phyloP scores from a whole-genome alignment of 2,329 filamentous ascomycete genomes.

The Cercospora sesami region DNA sequence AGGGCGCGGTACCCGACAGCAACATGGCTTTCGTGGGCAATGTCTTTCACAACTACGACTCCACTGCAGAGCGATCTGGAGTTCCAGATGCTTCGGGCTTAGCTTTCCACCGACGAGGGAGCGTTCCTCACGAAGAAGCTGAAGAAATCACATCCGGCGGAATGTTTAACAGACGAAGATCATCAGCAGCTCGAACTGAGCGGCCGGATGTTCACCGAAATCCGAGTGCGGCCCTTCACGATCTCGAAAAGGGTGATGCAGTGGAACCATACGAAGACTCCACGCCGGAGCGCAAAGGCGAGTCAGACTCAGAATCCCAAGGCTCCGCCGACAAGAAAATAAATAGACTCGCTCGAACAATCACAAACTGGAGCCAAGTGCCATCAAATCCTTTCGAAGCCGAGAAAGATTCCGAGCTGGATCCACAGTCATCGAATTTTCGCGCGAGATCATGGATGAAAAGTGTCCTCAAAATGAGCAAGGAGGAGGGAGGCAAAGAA shows the following conservation, averaged over 20 bases:
- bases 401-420: slow-evolving; percentile 46
- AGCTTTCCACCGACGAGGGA: slow-evolving; percentile 30
- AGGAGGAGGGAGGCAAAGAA: slow-evolving; percentile 43
- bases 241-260: slow-evolving; percentile 21
- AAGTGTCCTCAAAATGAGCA: slow-evolving; percentile 50
- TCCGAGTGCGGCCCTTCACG: slow-evolving; percentile 10
- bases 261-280: slow-evolving; percentile 29
- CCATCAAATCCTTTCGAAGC: slow-evolving; percentile 45
- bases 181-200: slow-evolving; percentile 16
- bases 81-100: slow-evolving; percentile 37
- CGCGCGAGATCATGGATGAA: slow-evolving; percentile 52
- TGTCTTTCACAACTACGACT: slow-evolving; percentile 45
- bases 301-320: slow-evolving; percentile 27
- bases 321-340: slow-evolving; percentile 44
- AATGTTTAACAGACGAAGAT: slow-evolving; percentile 22
- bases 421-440: slow-evolving; percentile 51
- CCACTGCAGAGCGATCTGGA: slow-evolving; percentile 41
- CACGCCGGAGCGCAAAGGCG: slow-evolving; percentile 24
- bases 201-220: slow-evolving; percentile 7
- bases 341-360: slow-evolving; percentile 44
- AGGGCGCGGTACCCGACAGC: slow-evolving; percentile 3
- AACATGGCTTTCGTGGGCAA: slow-evolving; percentile 48
- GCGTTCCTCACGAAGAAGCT: slow-evolving; percentile 23
- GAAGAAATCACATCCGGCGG: slow-evolving; percentile 20
- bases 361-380: slow-evolving; percentile 43